These are phyloP conservation scores for Lepidium sativum DNA, from an alignment of 345 rosid species.

Conservation along the genomic window DNA sequence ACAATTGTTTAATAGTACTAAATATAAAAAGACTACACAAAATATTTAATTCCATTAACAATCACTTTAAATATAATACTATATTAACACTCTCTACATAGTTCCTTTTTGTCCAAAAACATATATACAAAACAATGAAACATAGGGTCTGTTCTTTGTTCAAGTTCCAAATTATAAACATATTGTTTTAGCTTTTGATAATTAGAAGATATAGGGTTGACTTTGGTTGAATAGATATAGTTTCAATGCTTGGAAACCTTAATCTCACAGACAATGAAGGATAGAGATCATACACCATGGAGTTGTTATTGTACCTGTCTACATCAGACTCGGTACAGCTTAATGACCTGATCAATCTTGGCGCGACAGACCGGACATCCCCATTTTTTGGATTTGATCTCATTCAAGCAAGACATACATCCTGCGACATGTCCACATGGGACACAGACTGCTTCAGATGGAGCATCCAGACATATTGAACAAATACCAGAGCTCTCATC, in stretches of 20 bases:
- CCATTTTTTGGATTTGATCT: conserved; percentile 77
- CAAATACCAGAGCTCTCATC: conserved; percentile 48
- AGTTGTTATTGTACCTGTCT: neutral
- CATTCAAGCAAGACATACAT: conserved; percentile 84
- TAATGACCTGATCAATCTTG: conserved; percentile 70
- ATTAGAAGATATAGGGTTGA: neutral
- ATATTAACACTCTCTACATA: conserved; percentile 9
- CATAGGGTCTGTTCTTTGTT: neutral
- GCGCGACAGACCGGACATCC: conserved; percentile 96
- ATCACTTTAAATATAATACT: neutral
- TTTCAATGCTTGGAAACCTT: conserved; percentile 12
- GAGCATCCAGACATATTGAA: conserved; percentile 86
- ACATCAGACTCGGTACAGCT: conserved; percentile 62
- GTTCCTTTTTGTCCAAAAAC: conserved; percentile 1
- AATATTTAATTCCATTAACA: neutral
- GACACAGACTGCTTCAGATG: conserved; percentile 85
- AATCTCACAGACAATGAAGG: conserved; percentile 11
- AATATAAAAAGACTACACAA: neutral
- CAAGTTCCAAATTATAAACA: neutral
- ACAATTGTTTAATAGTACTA: neutral
- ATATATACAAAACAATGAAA: conserved; percentile 12
- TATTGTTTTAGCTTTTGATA: neutral
- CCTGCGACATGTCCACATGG: conserved; percentile 99
- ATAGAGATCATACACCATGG: neutral
- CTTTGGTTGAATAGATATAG: conserved; percentile 1